Base-by-base conservation (phyloP, 345 rosid genomes). In the Dipteronia dyeriana region DNA sequence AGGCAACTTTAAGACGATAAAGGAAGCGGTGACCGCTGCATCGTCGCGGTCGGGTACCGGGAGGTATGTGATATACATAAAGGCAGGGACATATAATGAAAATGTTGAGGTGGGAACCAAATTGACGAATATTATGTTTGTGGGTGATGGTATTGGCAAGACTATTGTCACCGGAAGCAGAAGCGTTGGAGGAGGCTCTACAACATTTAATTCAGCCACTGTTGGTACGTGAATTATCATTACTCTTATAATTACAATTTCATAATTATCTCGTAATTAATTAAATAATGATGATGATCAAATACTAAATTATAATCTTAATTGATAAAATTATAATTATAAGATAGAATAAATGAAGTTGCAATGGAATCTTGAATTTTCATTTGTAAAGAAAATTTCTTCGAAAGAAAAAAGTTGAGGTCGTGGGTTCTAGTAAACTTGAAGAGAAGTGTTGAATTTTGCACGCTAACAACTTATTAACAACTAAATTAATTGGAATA, bases 151-250 rank as follows among this genome's bases (percentile, higher is more conserved):
- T 1, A 83, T 79, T 70, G 90, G 94, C 59, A 86, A 72, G 47
- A 95, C 98, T 0, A 89, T 91, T 56, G 86, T 95, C 62, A 91
- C 96, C 38, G 96, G 91, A 0, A 95, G 97, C 83, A 87, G 82
- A 84, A 95, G 99, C 72, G 97, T 95, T 26, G 94, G 92, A 6
- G 94, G 97, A 60, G 99, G 99, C 17, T 26, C 86, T 59, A 91
- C 96, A 45, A 93, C 96, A 67, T 95, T 93, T 81, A 84, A 83
- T 4, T 93, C 97, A 25, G 98, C 94, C 29, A 95, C 97, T n/a
- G 87, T 95, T 75, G 97, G 99, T 95, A 77, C 87, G 98, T 45
- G 49, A 45, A 45, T 2, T 9, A 56, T 17, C 23, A 19, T 34
- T 34, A 41, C 26, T 59, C 26, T 59, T 7, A 57, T 34, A 34